Base-by-base conservation (phyloP, 306 rosid species). In the Rosa persica region DNA sequence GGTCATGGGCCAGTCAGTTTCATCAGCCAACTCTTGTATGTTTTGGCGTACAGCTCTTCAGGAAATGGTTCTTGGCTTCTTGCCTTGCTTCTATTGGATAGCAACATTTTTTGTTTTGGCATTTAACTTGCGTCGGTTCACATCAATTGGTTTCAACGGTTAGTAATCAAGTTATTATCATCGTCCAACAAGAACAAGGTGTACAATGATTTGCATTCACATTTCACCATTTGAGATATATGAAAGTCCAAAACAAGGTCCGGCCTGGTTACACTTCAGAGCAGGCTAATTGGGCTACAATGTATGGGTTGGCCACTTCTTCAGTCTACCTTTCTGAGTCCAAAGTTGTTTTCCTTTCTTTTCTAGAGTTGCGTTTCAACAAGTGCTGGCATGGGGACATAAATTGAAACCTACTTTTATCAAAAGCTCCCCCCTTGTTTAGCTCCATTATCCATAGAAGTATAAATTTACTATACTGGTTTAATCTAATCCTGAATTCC, bases 241-340 rank as follows among this genome's bases (percentile, higher is more conserved):
- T 43, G 5, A 11, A 17, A 51, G n/a, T 55, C 61, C 27, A 55
- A 55, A 55, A 55, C 27, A 55, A 55, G 61, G 61, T 54, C 60
- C 27, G 62, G 27, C 62, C 39, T 49, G 20, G 36, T 72, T 43
- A 10, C 51, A 51, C 42, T 5, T 19, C 19, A 34, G 6, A 12
- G 61, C 64, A 52, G 30, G 65, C 65, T 51, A 72, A 36, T 36
- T 72, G 48, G 64, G 65, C 65, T 25, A 52, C 34, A 52, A 36
- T 20, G 76, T 19, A 19, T 42, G 73, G 52, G 73, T 17, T 4
- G 10, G 49, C 19, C 19, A 3, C 16, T 40, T 19, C 40, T 8
- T 11, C 10, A 42, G 44, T 42, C 10, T 0, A 38, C 3, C 13
- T 22, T 25, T 12, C 13, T 1, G 25, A 8, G 51, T 43, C 39